Evolutionary conservation across 2,329 filamentous ascomycete genomes (phyloP), one percentile per base, ranked within the genome.

Genomic region (Talaromyces islandicus): DNA sequence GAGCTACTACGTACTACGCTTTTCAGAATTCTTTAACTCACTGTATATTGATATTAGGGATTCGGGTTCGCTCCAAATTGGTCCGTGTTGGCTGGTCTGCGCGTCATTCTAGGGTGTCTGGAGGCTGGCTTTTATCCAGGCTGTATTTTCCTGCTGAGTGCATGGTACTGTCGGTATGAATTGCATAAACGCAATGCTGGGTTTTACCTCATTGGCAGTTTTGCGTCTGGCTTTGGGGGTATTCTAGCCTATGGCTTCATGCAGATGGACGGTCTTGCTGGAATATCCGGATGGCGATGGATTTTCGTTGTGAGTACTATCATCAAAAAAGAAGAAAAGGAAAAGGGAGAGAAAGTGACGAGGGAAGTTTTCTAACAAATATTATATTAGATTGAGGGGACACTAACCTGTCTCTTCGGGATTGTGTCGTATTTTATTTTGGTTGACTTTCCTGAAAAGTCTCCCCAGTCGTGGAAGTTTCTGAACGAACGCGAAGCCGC

Each of bases 131-230:
- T 88, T 73, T 91, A 90, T 72, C 87, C 88, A 0, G 83, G 84
- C 56, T 87, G 83, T 56, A 86, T 89, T 0, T 91, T 90, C 68
- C 76, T 91, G 6, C 80, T 91, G n/a, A 87, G 84, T 62, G 89
- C 86, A 38, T 91, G 87, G 87, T 90, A 89, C 68, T 87, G 85
- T 0, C 65, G 73, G 60, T 73, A 55, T 60, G 71, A 73, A 19
- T 66, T 72, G 9, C 71, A 73, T 54, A 71, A 71, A 38, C 67
- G 71, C 25, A 71, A 69, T 61, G 70, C 77, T 1, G 67, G 78
- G 17, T 83, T 82, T 70, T 82, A 82, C 64, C 70, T 80, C 43
- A 78, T 81, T 60, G 80, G 79, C 41, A 75, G 73, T 56, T 73
- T 82, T 56, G 76, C 79, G 0, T 78, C 76, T 24, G 80, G 80